A percentile compares a stretch with the other conserved stretches of the same genome.
Evolutionary conservation across 148 eudicot genomes (phyloP).

Genomic region (Camellia sinensis): DNA sequence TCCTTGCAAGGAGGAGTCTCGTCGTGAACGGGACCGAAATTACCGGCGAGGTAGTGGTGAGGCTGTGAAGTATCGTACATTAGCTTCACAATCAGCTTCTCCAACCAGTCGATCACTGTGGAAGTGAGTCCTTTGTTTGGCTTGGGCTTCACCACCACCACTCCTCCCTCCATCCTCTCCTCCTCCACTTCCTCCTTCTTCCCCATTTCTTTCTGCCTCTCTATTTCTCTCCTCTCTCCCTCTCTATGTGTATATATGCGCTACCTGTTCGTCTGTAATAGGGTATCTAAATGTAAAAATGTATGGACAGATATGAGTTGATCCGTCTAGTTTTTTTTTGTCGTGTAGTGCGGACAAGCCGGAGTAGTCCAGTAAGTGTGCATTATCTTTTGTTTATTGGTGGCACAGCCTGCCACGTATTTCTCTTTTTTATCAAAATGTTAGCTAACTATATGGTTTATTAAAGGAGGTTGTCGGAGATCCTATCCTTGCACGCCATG

Average conservation of each 20-base stretch:
- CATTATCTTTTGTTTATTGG: neutral
- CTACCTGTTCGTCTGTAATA: neutral
- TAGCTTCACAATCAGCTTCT: conserved; percentile 58
- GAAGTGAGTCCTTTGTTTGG: conserved; percentile 66
- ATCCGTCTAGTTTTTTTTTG: neutral
- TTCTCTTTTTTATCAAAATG: neutral
- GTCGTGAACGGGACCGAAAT: conserved; percentile 65
- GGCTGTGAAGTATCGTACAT: conserved; percentile 58
- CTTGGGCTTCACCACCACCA: conserved; percentile 71
- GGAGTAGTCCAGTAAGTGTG: no score
- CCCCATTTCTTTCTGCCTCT: conserved; percentile 12
- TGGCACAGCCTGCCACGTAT: conserved; percentile 2
- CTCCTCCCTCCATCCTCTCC: conserved; percentile 19
- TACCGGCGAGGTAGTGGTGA: conserved; percentile 65
- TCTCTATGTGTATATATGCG: neutral
- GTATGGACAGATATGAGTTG: neutral
- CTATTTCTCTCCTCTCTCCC: neutral
- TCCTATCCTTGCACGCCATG: no score
- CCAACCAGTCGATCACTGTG: conserved; percentile 74
- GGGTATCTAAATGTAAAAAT: neutral
- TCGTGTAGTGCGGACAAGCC: no score
- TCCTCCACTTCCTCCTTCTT: conserved; percentile 17
- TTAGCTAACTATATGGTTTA: neutral
- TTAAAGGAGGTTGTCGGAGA: neutral
- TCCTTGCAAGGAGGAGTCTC: conserved; percentile 81